Evolutionary conservation across 805 yeast genomes (phyloP), one percentile per base, ranked within the genome.

Genomic region (Nakazawaea ambrosiae): DNA sequence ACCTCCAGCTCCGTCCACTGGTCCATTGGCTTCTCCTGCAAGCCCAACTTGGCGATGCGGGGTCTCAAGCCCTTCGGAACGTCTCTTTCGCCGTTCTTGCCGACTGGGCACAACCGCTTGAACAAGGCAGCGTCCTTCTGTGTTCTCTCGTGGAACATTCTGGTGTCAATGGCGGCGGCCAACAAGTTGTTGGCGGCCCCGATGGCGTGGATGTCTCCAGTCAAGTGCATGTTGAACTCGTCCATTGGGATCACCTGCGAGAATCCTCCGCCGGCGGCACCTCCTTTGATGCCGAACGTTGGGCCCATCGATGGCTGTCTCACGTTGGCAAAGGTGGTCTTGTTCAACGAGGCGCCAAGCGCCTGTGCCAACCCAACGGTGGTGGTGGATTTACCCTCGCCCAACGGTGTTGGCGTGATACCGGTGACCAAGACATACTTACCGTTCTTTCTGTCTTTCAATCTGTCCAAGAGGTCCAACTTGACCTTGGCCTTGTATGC

Each of bases 281-380:
- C 97, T 54, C 98, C 98, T 66, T 90, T 90, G 51, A 90, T 88
- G 60, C 98, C 98, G 53, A 90, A 90, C 15, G 97, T 90, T 36
- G 98, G 98, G 27, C 97, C 97, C 96, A 90, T 87, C 8, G 95
- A 83, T 20, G 97, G 97, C 60, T 90, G 98, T 60, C 98, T 83
- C 36, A 90, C 96, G 53, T 86, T 88, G 37, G 97, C 98, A 59
- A 89, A 78, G 27, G 95, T 79, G 41, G 81, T 81, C 58, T 76
- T 78, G 36, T 78, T 73, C 51, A 90, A 70, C 53, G 87, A 94
- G 19, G 96, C 96, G 43, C 96, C 95, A 41, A 90, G 66, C 12
- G 98, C 95, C 63, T 90, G 97, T n/a, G 92, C 95, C 44, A 90
- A 70, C 30, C 97, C 97, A 53, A 90, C 81, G 26, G 97, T 89